Evolutionary conservation across 768 basidiomycete genomes (phyloP), one percentile per base, ranked within the genome.

Genomic region (Kwoniella botswanensis): DNA sequence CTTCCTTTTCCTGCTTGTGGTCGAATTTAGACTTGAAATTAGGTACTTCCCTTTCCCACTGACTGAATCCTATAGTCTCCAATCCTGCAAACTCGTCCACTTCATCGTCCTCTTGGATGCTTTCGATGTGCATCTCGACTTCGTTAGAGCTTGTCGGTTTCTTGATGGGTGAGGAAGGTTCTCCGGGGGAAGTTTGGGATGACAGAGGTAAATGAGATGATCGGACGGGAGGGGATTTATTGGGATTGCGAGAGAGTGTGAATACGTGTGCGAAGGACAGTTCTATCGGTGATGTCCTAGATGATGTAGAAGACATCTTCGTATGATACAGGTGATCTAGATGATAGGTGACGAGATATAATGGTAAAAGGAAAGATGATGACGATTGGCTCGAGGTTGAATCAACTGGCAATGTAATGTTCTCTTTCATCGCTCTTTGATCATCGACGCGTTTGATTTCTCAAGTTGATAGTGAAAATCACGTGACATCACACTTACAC

Each of bases 41-140:
- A 4, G 65, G 65, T 50, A 68, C 65, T 63, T 71, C 70, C 41
- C 66, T 63, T 22, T 56, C 65, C 71, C 71, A 72, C 50, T 72
- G 71, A 18, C 61, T 65, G 2, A 35, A 57, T 17, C 66, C 62
- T 11, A 73, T 69, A 4, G 52, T 63, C 64, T 73, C 72, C 50
- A 72, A 64, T 15, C 67, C 71, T 18, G 26, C 62, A 61, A 68
- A 65, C 46, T 68, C 71, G 12, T 56, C 57, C 24, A 57, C 60
- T 17, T 71, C 71, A 15, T 63, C 62, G 9, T 41, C 57, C 42
- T 58, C 50, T 41, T 24, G n/a, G 9, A 15, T 26, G 17, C 21
- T 12, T 3, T 63, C 46, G 7, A 44, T 5, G 17, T 61, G 59
- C 12, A 61, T 17, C n/a, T 43, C 59, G n/a, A 61, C 59, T 43